Evolutionary conservation across 23 red algal genomes (phyloP), one percentile per base, ranked within the genome.

Genomic region (Gracilariopsis chorda): DNA sequence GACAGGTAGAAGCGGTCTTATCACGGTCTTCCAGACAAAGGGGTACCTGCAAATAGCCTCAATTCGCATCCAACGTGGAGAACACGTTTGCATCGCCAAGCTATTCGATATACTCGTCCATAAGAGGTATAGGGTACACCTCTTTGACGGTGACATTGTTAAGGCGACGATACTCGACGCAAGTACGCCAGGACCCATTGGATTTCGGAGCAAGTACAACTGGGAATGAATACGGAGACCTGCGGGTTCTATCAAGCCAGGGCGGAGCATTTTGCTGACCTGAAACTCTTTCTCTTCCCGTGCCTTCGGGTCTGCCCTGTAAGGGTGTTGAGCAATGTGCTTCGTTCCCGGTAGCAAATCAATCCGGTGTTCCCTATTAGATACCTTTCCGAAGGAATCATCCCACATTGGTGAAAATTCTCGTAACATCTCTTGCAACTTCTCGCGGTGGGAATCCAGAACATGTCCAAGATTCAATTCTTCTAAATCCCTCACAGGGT

Each of bases 41-140:
- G 0, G 43, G 43, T 7, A 89, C 45, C 40, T 89, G 45, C 84
- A 64, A 89, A 37, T 87, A 87, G 14, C 82, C 82, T n/a, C 28
- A 1, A 51, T 68, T 72, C 14, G 14, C 24, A 28, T 87, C 82
- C 17, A 87, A 19, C 16, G 60, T 72, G 11, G 2, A 72, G 82
- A 74, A 87, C 20, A 48, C 20, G 23, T 19, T 72, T 25, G 63
- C 81, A 34, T 71, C 81, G 7, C 51, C 81, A 11, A 77, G 28
- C 51, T 29, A 70, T 34, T 86, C 60, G 20, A 86, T 65, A 13
- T 44, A 86, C 32, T 67, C 52, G 37, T 75, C 63, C 81, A 86
- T 86, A 32, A 19, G 58, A 27, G 59, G 60, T 20, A 86, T 24
- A 19, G 0, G 81, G 46, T 81, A 81, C 9, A 25, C 32, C n/a